Percentiles rank a stretch among this genome's conserved stretches.
Conservation (phyloP, 352 stramenopile species). For the Phytophthora quininea region DNA sequence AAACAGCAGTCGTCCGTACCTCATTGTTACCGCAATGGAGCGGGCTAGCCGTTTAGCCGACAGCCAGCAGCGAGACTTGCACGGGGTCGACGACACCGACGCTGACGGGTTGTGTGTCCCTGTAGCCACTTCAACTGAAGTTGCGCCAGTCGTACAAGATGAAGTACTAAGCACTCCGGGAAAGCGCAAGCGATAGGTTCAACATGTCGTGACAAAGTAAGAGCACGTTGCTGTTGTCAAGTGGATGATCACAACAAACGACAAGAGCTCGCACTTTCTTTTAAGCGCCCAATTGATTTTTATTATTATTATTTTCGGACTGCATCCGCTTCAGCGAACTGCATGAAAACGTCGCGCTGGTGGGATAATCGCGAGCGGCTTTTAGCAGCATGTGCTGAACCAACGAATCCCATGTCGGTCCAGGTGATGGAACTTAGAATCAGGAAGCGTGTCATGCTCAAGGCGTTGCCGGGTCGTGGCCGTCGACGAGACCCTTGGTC, state of each 20-base stretch:
- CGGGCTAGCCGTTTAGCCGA: too few relatives aligned
- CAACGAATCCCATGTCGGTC: neutral
- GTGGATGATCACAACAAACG: neutral
- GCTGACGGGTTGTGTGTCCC: too few relatives aligned
- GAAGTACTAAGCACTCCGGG: neutral
- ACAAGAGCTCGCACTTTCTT: neutral
- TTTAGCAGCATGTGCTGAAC: neutral
- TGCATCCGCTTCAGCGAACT: neutral
- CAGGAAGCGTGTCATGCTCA: too few relatives aligned
- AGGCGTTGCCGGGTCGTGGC: too few relatives aligned
- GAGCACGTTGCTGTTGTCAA: too few relatives aligned
- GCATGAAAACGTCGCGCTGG: neutral
- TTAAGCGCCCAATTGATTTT: neutral
- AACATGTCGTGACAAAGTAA: neutral
- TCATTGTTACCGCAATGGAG: too few relatives aligned
- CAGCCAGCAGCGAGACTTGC: too few relatives aligned
- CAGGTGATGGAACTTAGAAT: too few relatives aligned
- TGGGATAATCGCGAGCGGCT: too few relatives aligned
- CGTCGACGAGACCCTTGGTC: too few relatives aligned
- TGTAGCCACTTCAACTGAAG: neutral
- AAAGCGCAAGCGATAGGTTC: conserved; percentile 1
- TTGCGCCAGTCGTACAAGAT: neutral
- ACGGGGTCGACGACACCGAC: neutral
- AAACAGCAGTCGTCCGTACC: too few relatives aligned
- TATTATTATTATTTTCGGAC: neutral